phyloP scores from a whole-genome alignment of 495 filamentous ascomycete species.

The Neurospora tetraspora region DNA sequence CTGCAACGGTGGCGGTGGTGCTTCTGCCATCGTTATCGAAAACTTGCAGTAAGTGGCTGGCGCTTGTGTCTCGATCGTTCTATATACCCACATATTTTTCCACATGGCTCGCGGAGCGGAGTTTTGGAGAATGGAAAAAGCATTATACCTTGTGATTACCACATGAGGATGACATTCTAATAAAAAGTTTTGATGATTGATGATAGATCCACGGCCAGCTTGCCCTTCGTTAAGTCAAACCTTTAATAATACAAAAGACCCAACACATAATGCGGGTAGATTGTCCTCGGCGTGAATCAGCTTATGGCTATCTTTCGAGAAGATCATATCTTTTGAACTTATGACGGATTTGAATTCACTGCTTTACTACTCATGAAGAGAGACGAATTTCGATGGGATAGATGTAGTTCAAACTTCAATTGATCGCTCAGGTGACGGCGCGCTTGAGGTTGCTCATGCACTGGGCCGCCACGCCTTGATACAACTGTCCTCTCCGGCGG shows the following conservation, averaged over 20 bases:
- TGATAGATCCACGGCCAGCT: constrained; percentile 12
- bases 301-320: background rate
- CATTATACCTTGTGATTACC: background rate
- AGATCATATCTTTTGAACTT: background rate
- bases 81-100: background rate
- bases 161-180: constrained; percentile 9
- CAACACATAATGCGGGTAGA: background rate
- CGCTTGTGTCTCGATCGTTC: background rate
- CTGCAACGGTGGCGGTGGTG: constrained; percentile 96
- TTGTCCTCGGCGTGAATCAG: background rate
- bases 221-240: constrained; percentile 10
- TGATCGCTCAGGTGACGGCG: background rate
- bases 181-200: constrained; percentile 1
- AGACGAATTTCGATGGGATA: background rate
- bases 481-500: constrained; percentile 68
- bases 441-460: constrained; percentile 2
- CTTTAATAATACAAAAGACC: constrained; percentile 9
- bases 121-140: background rate
- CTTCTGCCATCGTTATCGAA: constrained; percentile 85
- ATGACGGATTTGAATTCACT: background rate
- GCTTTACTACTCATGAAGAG: background rate
- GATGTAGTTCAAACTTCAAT: background rate
- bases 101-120: background rate
- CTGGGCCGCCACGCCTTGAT: constrained; percentile 52
- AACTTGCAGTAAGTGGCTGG: constrained; percentile 38